Conservation (phyloP, 805 yeast species). For the Lipomyces orientalis region DNA sequence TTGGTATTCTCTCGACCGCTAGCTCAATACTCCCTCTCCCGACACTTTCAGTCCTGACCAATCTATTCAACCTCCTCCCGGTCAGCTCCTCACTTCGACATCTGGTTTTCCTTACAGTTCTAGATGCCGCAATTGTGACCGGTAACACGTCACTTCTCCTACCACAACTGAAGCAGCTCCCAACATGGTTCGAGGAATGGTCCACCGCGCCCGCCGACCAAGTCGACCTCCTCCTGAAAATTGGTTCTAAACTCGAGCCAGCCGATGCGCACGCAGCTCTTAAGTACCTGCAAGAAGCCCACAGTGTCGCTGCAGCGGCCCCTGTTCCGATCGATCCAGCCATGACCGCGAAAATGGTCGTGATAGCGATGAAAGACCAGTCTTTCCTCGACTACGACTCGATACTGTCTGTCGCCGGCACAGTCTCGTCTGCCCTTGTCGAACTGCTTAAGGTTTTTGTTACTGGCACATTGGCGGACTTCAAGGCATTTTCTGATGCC, state of each 20-base stretch:
- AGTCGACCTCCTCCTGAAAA: constrained; percentile 40
- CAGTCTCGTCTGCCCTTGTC: constrained; percentile 36
- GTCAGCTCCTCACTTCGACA: constrained; percentile 42
- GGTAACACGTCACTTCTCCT: constrained; percentile 45
- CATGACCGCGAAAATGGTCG: constrained; percentile 15
- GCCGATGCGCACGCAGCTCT: constrained; percentile 19
- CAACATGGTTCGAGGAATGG: constrained; percentile 50
- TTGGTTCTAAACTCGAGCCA: constrained; percentile 38
- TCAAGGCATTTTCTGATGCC: constrained; percentile 21
- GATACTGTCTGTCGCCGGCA: constrained; percentile 7
- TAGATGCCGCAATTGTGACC: constrained; percentile 46
- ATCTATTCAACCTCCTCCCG: constrained; percentile 50
- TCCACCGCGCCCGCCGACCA: constrained; percentile 39
- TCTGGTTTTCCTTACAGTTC: constrained; percentile 44
- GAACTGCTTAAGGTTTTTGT: constrained; percentile 43
- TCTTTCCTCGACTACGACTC: constrained; percentile 31
- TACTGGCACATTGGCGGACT: constrained; percentile 30
- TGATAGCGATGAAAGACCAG: constrained; percentile 20
- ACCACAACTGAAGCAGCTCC: constrained; percentile 48
- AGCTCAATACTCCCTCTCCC: constrained; percentile 18
- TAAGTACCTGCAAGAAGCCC: constrained; percentile 41
- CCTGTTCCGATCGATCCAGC: constrained; percentile 14
- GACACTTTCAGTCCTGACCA: constrained; percentile 43
- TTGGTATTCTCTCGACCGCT: constrained; percentile 40
- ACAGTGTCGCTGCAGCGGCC: constrained; percentile 31